Evolutionary conservation across 2,329 filamentous ascomycete species (phyloP), one percentile per base, ranked within the genome.

Genomic region (Diaporthe aspalathi): DNA sequence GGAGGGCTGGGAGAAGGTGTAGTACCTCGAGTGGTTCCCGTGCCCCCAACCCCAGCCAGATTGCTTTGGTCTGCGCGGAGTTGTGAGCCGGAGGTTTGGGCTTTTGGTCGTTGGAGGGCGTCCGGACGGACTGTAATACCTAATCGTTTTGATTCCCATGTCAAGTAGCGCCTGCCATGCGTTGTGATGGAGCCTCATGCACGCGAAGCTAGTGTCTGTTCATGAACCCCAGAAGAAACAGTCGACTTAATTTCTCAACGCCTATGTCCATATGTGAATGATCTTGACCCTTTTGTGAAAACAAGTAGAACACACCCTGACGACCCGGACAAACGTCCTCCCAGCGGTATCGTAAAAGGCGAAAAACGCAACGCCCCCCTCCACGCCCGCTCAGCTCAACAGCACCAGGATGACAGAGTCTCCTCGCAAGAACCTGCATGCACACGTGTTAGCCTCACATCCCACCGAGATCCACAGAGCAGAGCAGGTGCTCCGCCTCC

Each of bases 341-440:
- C 38, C 60, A 50, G 38, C 70, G 72, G 72, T 73, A 73, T 73
- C 70, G 69, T 72, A 45, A 73, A 67, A 68, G 6, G 5, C 62
- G 63, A 49, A 65, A 72, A 56, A 45, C 35, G 22, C 43, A 65
- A 12, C 45, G n/a, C 43, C 38, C 20, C 24, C 53, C 29, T 17
- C 32, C 8, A 29, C 29, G 29, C 38, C 60, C 53, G 57, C 63
- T 76, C 67, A 95, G 85, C 93, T 95, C 79, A 97, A 86, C 77
- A 97, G 85, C 73, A 97, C 94, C 76, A 97, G 85, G 78, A 97
- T 95, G 75, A 97, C 94, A 56, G 92, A 94, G 80, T 97, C 94
- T 73, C 94, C 94, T 81, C 94, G 87, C 75, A 97, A 83, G 82
- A 97, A 97, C 89, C 92, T 94, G 76, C 72, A 38, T 60, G 68